Percentiles rank a stretch among this genome's conserved stretches.
Evolutionary conservation across 139 green algal species (phyloP).

Genomic region (Chlamydomonas applanata): DNA sequence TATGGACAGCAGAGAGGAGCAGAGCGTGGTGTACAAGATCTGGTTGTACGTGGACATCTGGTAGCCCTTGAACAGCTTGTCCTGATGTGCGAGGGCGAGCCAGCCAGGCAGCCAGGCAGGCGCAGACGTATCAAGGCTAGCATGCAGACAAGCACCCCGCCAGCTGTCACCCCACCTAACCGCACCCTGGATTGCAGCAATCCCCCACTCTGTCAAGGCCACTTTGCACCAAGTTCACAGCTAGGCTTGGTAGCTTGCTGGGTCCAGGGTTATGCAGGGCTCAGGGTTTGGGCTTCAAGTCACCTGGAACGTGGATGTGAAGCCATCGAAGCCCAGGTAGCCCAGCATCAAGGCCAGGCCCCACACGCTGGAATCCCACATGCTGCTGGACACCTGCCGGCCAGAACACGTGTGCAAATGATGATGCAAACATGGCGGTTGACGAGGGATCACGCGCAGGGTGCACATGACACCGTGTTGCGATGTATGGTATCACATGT

Average conservation of each 20-base stretch:
- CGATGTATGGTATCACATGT: too few species aligned
- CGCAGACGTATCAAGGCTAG: conserved; percentile 57
- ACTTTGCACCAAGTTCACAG: too few species aligned
- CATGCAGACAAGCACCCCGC: conserved; percentile 50
- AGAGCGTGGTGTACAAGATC: conserved; percentile 77
- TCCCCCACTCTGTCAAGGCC: too few species aligned
- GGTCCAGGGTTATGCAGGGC: too few species aligned
- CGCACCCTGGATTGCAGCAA: too few species aligned
- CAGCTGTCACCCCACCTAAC: too few species aligned
- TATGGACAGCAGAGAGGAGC: conserved; percentile 55
- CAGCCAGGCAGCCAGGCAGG: conserved; percentile 54
- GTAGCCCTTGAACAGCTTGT: conserved; percentile 66
- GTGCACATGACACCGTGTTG: too few species aligned
- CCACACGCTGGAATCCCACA: conserved; percentile 41
- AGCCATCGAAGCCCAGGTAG: conserved; percentile 95
- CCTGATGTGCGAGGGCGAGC: conserved; percentile 56
- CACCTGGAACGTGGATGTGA: conserved; percentile 97
- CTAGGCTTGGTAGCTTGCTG: too few species aligned
- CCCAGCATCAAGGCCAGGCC: conserved; percentile 87
- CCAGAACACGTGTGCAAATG: background rate
- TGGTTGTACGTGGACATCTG: conserved; percentile 96
- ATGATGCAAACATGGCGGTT: background rate
- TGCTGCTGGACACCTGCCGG: background rate
- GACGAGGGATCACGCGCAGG: too few species aligned
- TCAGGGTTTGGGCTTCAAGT: too few species aligned